Evolutionary conservation across 768 basidiomycete genomes (phyloP), one percentile per base, ranked within the genome.

Genomic region (Rhodosporidiobolus odoratus): DNA sequence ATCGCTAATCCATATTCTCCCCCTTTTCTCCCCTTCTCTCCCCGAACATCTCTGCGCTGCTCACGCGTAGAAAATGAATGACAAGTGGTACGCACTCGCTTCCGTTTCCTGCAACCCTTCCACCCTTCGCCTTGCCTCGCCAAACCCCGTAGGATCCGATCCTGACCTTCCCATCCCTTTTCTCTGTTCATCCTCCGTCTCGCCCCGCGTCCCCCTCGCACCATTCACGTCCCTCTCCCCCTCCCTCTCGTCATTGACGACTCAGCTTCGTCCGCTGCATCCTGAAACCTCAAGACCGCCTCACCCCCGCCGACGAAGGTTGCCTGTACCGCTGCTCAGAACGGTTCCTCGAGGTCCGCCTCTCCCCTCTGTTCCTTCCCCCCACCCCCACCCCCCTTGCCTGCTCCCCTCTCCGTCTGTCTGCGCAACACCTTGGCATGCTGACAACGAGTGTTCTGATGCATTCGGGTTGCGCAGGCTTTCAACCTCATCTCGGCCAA

Each of bases 61-160:
- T 19, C 10, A 17, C 40, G 32, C n/a, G 37, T 54, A 74, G 73
- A 75, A 75, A 57, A 68, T 75, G 60, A 71, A 71, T 58, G 73
- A 75, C 38, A 75, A 75, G 67, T 75, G 73, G 69, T 71, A 38
- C 58, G 73, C 41, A 4, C 30, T 19, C 4, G 8, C n/a, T 19
- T 21, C 5, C 25, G 3, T 40, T 6, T 13, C 27, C 43, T 32
- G n/a, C n/a, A n/a, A n/a, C n/a, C 16, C 23, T 9, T 40, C n/a
- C n/a, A n/a, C n/a, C n/a, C n/a, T n/a, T n/a, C n/a, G n/a, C n/a
- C n/a, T n/a, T n/a, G n/a, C n/a, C 9, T n/a, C 30, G 19, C 12
- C 12, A 10, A 52, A 53, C 7, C 21, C 21, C 58, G 43, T 13
- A 65, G 38, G 2, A 5, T 23, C 19, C 16, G 15, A 5, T 58